Evolutionary conservation across 176 grass and related monocot genomes (phyloP), one percentile per base, ranked within the genome.

Genomic region (Ananas comosus): DNA sequence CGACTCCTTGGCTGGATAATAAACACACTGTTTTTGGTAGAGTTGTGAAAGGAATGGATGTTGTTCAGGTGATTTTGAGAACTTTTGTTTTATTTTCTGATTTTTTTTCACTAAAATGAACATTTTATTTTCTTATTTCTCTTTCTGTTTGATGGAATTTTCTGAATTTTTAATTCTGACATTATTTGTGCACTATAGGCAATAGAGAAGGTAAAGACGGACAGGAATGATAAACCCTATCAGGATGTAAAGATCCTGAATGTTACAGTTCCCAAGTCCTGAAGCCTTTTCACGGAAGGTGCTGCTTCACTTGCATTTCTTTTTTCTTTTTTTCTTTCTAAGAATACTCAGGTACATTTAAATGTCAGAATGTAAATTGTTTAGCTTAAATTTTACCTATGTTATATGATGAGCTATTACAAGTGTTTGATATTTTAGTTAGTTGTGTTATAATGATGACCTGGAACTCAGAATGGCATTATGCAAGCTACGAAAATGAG

Each of bases 21-120:
- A 99, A 99, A 59, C 94, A 97, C 63, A 92, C 87, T 58, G 94
- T 99, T 29, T 93, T 99, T 75, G 94, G 94, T 75, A 80, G 94
- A 85, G 94, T 99, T 77, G 84, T 99, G 47, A 99, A 90, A 87
- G 89, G 94, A 63, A 99, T 99, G 94, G 89, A 99, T 76, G 94
- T 99, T 80, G 94, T 99, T 81, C 94, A 99, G 94, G 94, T 93
- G 78, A 58, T 64, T 52, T 80, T 27, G 17, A 17, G 67, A 52
- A 54, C 49, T 29, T 66, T 51, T 49, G 48, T 29, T 79, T 57
- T 74, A 65, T 9, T 8, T 63, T 18, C 67, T 22, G 28, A 9
- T 68, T 74, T 11, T 66, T 5, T 66, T 12, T 54, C 7, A 47
- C 69, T 58, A 33, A 6, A 33, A 33, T 33, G 29, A 33, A 33